A percentile compares a stretch with the other conserved stretches of the same genome.
These are phyloP conservation scores for Hydrangea macrophylla DNA, from an alignment of 148 eudicot species.

Conservation along the genomic window DNA sequence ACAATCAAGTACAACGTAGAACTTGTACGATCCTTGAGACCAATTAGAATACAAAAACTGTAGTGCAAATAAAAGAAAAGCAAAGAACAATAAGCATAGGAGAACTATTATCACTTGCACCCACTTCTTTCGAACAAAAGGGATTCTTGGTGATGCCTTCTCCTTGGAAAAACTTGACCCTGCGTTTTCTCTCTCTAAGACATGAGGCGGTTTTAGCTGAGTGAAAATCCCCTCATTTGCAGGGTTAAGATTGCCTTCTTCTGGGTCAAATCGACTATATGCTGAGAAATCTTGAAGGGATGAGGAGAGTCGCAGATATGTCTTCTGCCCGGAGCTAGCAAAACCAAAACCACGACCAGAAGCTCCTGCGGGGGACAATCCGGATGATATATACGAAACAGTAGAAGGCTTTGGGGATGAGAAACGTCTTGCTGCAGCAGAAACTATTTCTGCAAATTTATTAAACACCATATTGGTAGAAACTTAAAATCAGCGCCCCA, in stretches of 20 bases:
- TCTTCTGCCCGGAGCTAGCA: constrained; percentile 42
- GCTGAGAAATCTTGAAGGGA: constrained; percentile 90
- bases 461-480: constrained; percentile 51
- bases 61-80: constrained; percentile 40
- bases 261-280: constrained; percentile 61
- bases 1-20: constrained; percentile 87
- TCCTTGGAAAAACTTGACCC: constrained; percentile 81
- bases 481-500: constrained; percentile 10
- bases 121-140: constrained; percentile 50
- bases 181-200: constrained; percentile 41
- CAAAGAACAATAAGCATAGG: constrained; percentile 53
- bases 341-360: constrained; percentile 39
- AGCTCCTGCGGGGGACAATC: constrained; percentile 62
- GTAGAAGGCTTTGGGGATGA: constrained; percentile 54
- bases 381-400: constrained; percentile 52
- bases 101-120: constrained; percentile 43
- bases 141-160: constrained; percentile 43
- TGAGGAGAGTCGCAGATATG: constrained; percentile 56
- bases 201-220: constrained; percentile 36
- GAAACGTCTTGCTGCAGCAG: constrained; percentile 42
- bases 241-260: constrained; percentile 38
- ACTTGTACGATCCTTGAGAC: constrained; percentile 66
- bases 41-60: constrained; percentile 51
- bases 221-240: constrained; percentile 25
- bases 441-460: constrained; percentile 53